Percentiles rank a stretch among this genome's conserved stretches.
phyloP scores from a whole-genome alignment of 345 rosid species.

The Ceriops decandra region DNA sequence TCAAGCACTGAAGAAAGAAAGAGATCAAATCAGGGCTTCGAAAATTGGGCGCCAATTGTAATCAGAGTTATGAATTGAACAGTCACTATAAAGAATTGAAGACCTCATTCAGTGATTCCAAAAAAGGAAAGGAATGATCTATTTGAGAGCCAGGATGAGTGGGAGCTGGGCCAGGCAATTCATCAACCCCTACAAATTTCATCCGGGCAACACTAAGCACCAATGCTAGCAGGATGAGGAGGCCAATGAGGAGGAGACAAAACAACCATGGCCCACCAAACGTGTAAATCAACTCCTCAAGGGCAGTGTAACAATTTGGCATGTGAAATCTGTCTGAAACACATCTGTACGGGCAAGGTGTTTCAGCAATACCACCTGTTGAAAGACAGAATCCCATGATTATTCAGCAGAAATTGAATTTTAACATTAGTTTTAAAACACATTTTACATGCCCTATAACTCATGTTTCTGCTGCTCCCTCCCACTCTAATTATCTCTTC shows the following conservation, averaged over 20 bases:
- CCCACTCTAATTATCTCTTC: neutral
- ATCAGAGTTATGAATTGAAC: neutral
- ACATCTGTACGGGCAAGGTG: constrained; percentile 91
- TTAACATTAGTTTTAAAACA: no score
- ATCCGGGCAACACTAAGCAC: constrained; percentile 98
- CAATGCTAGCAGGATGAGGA: constrained; percentile 83
- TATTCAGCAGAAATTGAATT: neutral
- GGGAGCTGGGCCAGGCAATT: constrained; percentile 84
- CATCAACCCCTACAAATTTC: constrained; percentile 97
- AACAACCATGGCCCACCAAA: constrained; percentile 99
- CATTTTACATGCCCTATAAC: no score
- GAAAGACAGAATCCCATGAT: constrained; percentile 6
- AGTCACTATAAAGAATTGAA: constrained; percentile 16
- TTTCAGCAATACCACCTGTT: constrained; percentile 84
- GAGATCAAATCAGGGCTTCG: neutral
- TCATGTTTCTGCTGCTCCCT: neutral
- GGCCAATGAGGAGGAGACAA: constrained; percentile 79
- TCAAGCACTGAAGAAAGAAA: neutral
- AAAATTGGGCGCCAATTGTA: neutral
- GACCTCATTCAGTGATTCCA: constrained; percentile 98
- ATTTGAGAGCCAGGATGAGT: constrained; percentile 89
- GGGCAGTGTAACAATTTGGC: constrained; percentile 96
- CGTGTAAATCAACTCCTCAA: constrained; percentile 93
- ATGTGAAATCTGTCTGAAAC: constrained; percentile 90
- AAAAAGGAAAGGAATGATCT: constrained; percentile 94